Evolutionary conservation across 495 filamentous ascomycete species (phyloP).

Genomic region (Neurospora hispaniola): DNA sequence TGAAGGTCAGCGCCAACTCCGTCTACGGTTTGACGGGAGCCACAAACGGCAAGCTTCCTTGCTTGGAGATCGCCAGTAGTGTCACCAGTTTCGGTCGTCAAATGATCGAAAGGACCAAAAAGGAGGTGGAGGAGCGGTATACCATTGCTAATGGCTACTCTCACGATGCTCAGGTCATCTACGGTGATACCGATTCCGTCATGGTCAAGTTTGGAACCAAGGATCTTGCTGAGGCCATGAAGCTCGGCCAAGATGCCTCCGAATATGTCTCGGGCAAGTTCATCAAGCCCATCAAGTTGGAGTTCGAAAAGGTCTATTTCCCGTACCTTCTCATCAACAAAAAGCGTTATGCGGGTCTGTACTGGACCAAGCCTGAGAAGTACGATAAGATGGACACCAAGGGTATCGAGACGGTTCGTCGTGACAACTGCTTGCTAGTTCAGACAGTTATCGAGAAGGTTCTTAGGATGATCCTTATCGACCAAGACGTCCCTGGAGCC

Average conservation of each 20-base stretch:
- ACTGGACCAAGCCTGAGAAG: conserved; percentile 91
- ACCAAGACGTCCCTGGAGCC: conserved; percentile 75
- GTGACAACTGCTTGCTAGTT: conserved; percentile 92
- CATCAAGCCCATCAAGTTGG: conserved; percentile 90
- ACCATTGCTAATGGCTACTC: conserved; percentile 88
- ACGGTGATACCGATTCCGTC: conserved; percentile 98
- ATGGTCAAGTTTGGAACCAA: conserved; percentile 97
- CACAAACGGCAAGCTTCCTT: conserved; percentile 90
- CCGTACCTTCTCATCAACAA: conserved; percentile 99
- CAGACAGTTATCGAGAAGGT: conserved; percentile 98
- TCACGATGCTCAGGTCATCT: conserved; percentile 92
- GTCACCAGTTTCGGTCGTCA: conserved; percentile 92
- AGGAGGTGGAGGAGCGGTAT: conserved; percentile 81
- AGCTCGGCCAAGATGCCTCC: conserved; percentile 83
- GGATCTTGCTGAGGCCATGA: conserved; percentile 81
- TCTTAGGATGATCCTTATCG: conserved; percentile 88
- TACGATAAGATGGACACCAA: conserved; percentile 99
- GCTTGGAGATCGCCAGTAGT: conserved; percentile 88
- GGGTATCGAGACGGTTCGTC: conserved; percentile 93
- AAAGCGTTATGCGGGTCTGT: conserved; percentile 94
- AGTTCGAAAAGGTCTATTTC: conserved; percentile 99
- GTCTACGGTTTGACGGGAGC: conserved; percentile 97
- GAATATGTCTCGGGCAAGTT: conserved; percentile 84
- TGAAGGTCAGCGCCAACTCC: conserved; percentile 96
- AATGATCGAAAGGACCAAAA: conserved; percentile 97